These are phyloP conservation scores for Guadua angustifolia DNA, from an alignment of 176 grass and related monocot genomes.

Conservation along the genomic window DNA sequence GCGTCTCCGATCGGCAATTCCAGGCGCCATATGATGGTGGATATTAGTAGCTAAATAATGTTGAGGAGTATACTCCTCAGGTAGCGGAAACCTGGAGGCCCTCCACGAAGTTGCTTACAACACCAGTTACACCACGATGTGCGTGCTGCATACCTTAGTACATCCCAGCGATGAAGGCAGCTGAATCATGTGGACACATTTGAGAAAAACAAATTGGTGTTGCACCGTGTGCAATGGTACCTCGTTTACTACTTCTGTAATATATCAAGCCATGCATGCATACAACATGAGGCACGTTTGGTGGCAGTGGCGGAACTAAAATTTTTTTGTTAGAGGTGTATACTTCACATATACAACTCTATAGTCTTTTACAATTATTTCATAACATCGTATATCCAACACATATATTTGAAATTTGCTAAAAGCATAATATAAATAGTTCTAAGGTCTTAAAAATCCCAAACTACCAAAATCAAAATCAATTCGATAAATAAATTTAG, in stretches of 20 bases:
- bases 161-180: background rate
- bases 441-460: no score
- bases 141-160: background rate
- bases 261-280: background rate
- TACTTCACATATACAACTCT: no score
- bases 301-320: no score
- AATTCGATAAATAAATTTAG: no score
- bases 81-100: slow-evolving; percentile 17
- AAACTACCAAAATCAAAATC: no score
- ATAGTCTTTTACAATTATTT: no score
- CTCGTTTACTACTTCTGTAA: background rate
- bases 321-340: no score
- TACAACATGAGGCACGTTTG: background rate
- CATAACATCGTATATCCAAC: no score
- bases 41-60: background rate
- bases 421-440: no score
- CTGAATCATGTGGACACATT: background rate
- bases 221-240: background rate
- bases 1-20: no score
- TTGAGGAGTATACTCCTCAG: background rate
- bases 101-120: slow-evolving; percentile 26
- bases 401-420: no score
- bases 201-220: background rate
- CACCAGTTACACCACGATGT: slow-evolving; percentile 2
- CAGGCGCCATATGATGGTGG: no score